Evolutionary conservation across 1,284 basidiomycete genomes (phyloP).

Genomic region (Ustilago esculenta): DNA sequence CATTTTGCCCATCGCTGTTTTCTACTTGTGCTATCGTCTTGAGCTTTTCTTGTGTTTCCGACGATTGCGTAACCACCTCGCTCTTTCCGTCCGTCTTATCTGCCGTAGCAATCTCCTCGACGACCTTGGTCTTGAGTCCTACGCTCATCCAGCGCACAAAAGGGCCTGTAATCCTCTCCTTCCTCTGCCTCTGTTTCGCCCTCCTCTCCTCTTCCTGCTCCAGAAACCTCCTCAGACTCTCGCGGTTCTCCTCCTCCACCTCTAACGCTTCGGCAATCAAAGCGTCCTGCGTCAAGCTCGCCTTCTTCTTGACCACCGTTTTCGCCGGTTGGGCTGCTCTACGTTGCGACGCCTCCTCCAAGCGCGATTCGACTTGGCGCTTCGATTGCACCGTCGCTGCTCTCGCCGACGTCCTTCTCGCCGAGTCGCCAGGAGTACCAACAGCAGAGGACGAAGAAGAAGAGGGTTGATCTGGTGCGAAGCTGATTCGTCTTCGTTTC

Average conservation of each 20-base stretch:
- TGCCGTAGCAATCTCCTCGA: constrained; percentile 12
- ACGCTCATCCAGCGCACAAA: constrained; percentile 79
- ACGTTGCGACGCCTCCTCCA: constrained; percentile 74
- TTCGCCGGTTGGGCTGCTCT: constrained; percentile 69
- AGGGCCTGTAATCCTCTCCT: constrained; percentile 75
- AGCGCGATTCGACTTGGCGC: constrained; percentile 52
- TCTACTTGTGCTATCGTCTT: too few relatives aligned
- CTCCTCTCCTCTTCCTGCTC: constrained; percentile 82
- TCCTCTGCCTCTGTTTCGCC: constrained; percentile 73
- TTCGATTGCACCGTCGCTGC: constrained; percentile 57
- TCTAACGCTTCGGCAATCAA: constrained; percentile 82
- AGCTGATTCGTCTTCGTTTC: constrained; percentile 34
- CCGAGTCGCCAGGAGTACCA: too few relatives aligned
- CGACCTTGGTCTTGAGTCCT: constrained; percentile 33
- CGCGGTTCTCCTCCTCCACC: constrained; percentile 82
- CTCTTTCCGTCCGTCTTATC: not conserved
- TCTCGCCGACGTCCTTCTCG: constrained; percentile 18
- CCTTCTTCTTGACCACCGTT: constrained; percentile 35
- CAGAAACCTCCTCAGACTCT: constrained; percentile 81
- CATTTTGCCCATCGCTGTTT: too few relatives aligned
- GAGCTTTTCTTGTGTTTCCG: too few relatives aligned
- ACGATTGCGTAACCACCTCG: too few relatives aligned
- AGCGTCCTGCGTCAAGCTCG: constrained; percentile 76
- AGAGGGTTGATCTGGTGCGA: constrained; percentile 26
- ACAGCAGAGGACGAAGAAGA: constrained; percentile 1